phyloP scores from a whole-genome alignment of 495 filamentous ascomycete species.

The Lasiosphaeria miniovina region DNA sequence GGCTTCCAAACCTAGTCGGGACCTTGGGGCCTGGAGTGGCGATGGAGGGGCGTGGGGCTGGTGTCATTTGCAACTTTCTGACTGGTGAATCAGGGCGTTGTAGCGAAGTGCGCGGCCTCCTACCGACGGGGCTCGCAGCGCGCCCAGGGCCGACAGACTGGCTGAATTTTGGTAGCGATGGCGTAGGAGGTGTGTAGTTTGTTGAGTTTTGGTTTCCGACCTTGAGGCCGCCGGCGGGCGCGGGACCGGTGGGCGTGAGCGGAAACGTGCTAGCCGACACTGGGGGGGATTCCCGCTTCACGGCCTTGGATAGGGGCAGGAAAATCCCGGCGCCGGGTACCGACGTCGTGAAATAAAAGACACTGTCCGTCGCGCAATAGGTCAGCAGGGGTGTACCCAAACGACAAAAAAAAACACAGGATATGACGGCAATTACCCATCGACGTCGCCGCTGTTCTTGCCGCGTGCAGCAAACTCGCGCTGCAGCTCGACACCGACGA shows the following conservation, averaged over 20 bases:
- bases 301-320: slow-evolving; percentile 80
- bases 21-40: slow-evolving; percentile 46
- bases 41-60: slow-evolving; percentile 52
- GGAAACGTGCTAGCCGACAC: slow-evolving; percentile 56
- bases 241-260: slow-evolving; percentile 62
- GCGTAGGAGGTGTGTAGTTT: slow-evolving; percentile 62
- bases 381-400: not conserved
- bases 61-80: slow-evolving; percentile 58
- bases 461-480: slow-evolving; percentile 75
- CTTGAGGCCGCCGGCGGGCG: slow-evolving; percentile 54
- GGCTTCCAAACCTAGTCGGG: slow-evolving; percentile 58
- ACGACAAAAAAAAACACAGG: not conserved
- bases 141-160: slow-evolving; percentile 81
- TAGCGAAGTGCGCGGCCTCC: slow-evolving; percentile 71
- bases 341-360: slow-evolving; percentile 80
- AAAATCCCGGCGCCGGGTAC: slow-evolving; percentile 86
- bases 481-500: slow-evolving; percentile 92
- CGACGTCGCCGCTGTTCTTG: slow-evolving; percentile 96
- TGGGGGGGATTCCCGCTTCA: slow-evolving; percentile 62
- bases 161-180: slow-evolving; percentile 68
- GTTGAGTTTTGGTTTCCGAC: slow-evolving; percentile 47
- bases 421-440: slow-evolving; percentile 60
- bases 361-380: slow-evolving; percentile 37
- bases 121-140: slow-evolving; percentile 65
- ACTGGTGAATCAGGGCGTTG: slow-evolving; percentile 83